These are phyloP conservation scores for Nematodospora anomalae DNA, from an alignment of 1,139 yeast genomes.

Conservation along the genomic window DNA sequence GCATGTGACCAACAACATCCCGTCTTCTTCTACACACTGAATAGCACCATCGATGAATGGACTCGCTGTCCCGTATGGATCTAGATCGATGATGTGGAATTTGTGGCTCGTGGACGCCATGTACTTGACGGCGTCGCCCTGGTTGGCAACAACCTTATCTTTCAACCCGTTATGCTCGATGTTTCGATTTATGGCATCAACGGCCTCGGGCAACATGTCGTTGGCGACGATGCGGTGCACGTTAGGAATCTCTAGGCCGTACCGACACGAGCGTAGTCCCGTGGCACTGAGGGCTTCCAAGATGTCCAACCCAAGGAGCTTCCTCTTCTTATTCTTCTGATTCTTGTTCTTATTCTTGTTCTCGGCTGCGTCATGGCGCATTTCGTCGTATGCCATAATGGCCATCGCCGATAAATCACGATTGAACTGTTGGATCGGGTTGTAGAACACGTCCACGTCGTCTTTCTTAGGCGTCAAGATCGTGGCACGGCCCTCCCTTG, in stretches of 20 bases:
- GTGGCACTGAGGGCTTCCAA: slow-evolving; percentile 94
- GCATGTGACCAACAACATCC: slow-evolving; percentile 84
- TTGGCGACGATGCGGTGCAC: slow-evolving; percentile 78
- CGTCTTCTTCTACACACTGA: slow-evolving; percentile 78
- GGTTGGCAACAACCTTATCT: slow-evolving; percentile 57
- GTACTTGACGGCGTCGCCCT: slow-evolving; percentile 84
- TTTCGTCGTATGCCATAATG: slow-evolving; percentile 79
- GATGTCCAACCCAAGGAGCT: slow-evolving; percentile 46
- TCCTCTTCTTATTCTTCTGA: slow-evolving; percentile 21
- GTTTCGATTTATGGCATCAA: slow-evolving; percentile 73
- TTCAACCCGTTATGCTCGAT: slow-evolving; percentile 62
- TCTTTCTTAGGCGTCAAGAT: slow-evolving; percentile 75
- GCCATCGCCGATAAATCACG: slow-evolving; percentile 86
- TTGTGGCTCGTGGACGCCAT: slow-evolving; percentile 52
- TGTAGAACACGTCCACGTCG: slow-evolving; percentile 78
- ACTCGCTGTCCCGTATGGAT: slow-evolving; percentile 96
- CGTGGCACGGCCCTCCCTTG: slow-evolving; percentile 79
- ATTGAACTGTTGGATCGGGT: slow-evolving; percentile 95
- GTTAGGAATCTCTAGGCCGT: slow-evolving; percentile 84
- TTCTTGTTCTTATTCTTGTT: slow-evolving; percentile 8
- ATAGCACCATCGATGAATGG: slow-evolving; percentile 92
- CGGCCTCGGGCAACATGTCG: slow-evolving; percentile 85
- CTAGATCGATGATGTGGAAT: slow-evolving; percentile 87
- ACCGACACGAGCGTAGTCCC: slow-evolving; percentile 89
- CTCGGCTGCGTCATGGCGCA: slow-evolving; percentile 33